Evolutionary conservation across 441 rosid species (phyloP).

Genomic region (Hypseocharis bilobata): DNA sequence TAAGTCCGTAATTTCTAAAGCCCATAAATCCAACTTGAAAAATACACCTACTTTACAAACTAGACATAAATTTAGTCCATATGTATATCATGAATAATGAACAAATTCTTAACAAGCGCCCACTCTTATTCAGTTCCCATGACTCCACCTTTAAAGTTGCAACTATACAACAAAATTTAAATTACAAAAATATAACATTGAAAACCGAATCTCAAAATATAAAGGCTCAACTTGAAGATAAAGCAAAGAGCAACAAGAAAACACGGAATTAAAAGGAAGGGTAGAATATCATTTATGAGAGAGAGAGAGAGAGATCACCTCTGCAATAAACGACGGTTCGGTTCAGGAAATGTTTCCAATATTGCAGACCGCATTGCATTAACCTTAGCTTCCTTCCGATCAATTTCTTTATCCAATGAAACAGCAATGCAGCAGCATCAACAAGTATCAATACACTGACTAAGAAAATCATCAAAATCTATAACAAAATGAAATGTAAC

Average conservation of each 20-base stretch:
- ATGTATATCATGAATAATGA: neutral
- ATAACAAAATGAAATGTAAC: neutral
- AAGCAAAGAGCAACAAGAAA: neutral
- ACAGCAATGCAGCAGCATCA: constrained; percentile 18
- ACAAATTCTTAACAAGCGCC: neutral
- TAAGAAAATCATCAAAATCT: neutral
- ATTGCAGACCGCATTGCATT: constrained; percentile 77
- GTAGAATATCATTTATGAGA: neutral
- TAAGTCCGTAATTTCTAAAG: too few relatives aligned
- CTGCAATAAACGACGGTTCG: constrained; percentile 81
- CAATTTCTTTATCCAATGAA: constrained; percentile 59
- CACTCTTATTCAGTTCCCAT: neutral
- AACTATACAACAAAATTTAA: neutral
- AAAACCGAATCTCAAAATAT: neutral
- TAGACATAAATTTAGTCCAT: neutral
- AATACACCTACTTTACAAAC: neutral
- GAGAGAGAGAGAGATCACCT: constrained; percentile 36
- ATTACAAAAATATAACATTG: neutral
- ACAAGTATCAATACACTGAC: neutral
- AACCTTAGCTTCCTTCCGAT: constrained; percentile 71
- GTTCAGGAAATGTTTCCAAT: constrained; percentile 89
- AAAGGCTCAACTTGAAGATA: neutral
- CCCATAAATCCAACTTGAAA: neutral
- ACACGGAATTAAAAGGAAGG: neutral
- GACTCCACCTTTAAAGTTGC: neutral